phyloP scores from a whole-genome alignment of 108 stramenopile genomes.

The Pseudonitzschia multiseries region DNA sequence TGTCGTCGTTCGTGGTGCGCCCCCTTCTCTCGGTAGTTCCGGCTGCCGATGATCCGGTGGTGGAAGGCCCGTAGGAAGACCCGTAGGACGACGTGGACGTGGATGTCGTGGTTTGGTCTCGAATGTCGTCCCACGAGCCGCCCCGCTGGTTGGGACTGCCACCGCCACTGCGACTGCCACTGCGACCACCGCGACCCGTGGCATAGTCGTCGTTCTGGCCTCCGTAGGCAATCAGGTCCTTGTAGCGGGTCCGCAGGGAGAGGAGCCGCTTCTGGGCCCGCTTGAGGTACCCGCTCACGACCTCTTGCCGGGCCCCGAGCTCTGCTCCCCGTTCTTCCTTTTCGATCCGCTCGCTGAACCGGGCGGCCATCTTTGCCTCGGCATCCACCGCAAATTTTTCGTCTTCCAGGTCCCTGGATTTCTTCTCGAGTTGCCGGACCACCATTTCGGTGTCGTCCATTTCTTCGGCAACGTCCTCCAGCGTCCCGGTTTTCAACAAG shows the following conservation, averaged over 20 bases:
- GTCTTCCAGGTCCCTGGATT: constrained; percentile 48
- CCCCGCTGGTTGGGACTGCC: neutral
- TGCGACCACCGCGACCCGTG: constrained; percentile 6
- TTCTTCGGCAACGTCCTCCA: constrained; percentile 73
- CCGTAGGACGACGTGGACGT: constrained; percentile 8
- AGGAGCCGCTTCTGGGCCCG: constrained; percentile 68
- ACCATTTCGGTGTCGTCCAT: constrained; percentile 80
- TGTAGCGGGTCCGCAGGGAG: constrained; percentile 71
- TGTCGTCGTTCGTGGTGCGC: neutral
- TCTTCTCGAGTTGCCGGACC: constrained; percentile 64
- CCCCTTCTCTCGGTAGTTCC: neutral
- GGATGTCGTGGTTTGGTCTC: neutral
- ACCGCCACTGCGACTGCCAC: no score
- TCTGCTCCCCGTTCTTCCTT: constrained; percentile 67
- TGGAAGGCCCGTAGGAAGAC: constrained; percentile 15
- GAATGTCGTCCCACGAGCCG: constrained; percentile 13
- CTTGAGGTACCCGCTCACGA: constrained; percentile 67
- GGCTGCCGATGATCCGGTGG: constrained; percentile 32
- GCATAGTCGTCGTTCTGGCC: constrained; percentile 37
- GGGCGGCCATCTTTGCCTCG: constrained; percentile 44
- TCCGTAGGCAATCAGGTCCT: constrained; percentile 50
- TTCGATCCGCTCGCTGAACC: constrained; percentile 63
- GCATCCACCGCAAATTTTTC: constrained; percentile 54
- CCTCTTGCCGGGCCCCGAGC: constrained; percentile 67
- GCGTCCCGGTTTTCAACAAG: constrained; percentile 54